phyloP scores from a whole-genome alignment of 2,329 filamentous ascomycete genomes.

The Aspergillus pseudonomiae region DNA sequence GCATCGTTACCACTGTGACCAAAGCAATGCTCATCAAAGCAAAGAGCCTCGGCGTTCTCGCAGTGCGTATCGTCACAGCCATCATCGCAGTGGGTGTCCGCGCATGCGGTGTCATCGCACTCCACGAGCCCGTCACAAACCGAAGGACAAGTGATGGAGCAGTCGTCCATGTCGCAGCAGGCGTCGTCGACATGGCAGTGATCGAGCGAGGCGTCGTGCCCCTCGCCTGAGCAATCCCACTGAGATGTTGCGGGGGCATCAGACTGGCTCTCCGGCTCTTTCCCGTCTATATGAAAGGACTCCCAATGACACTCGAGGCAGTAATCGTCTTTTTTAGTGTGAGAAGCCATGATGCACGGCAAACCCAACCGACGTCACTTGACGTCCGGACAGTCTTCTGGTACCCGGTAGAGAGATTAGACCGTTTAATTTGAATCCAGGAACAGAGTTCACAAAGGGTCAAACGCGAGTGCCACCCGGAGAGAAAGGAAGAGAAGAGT shows the following conservation, averaged over 20 bases:
- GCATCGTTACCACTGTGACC: constrained; percentile 18
- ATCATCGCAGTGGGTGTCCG: constrained; percentile 36
- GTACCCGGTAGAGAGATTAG: neutral
- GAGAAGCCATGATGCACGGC: constrained; percentile 34
- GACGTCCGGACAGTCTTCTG: neutral
- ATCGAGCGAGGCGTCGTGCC: constrained; percentile 30
- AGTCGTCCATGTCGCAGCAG: constrained; percentile 45
- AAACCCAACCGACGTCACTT: neutral
- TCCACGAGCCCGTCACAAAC: constrained; percentile 46
- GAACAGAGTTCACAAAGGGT: neutral
- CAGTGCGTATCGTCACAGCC: constrained; percentile 30
- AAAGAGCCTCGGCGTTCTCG: constrained; percentile 35
- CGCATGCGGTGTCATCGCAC: constrained; percentile 44
- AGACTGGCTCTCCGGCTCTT: constrained; percentile 28
- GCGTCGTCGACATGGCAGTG: constrained; percentile 36
- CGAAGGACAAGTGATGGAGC: constrained; percentile 41
- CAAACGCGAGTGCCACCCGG: neutral
- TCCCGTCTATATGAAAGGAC: constrained; percentile 39
- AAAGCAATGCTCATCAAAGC: constrained; percentile 45
- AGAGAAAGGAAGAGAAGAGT: neutral
- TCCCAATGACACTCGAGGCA: constrained; percentile 49
- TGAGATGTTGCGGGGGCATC: constrained; percentile 25
- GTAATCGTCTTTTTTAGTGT: constrained; percentile 36
- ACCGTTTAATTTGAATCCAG: neutral
- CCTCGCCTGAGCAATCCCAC: constrained; percentile 35